These are phyloP conservation scores for Fomitiporia mediterranea DNA, from an alignment of 1,284 basidiomycete species.

Conservation along the genomic window DNA sequence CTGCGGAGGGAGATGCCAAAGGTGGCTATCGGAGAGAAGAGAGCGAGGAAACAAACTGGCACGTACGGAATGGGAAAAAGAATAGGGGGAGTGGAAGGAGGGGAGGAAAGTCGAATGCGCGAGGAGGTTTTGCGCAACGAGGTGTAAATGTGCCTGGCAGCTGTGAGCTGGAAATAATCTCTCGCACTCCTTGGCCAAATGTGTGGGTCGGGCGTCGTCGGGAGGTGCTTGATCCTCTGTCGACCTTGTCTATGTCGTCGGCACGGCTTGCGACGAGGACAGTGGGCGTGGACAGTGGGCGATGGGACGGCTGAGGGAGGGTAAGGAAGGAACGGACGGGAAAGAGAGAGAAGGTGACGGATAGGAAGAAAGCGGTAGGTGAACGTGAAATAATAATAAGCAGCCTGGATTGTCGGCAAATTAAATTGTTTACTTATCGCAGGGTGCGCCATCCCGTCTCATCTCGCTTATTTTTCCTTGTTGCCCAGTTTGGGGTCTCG, in stretches of 20 bases:
- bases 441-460: neutral
- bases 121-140: neutral
- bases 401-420: neutral
- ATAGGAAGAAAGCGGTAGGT: neutral
- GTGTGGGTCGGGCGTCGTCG: neutral
- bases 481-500: neutral
- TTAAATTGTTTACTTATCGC: neutral
- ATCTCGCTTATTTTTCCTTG: neutral
- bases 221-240: neutral
- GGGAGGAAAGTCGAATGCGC: neutral
- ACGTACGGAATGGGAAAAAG: neutral
- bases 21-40: neutral
- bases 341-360: neutral
- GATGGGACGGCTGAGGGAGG: neutral
- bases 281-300: slow-evolving; percentile 11
- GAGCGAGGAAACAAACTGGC: neutral
- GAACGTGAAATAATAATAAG: neutral
- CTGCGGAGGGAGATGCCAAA: neutral
- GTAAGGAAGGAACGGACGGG: neutral
- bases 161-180: neutral
- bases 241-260: slow-evolving; percentile 5
- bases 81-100: neutral
- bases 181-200: too few relatives aligned
- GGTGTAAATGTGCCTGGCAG: neutral
- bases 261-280: neutral